These are phyloP conservation scores for Akanthomyces dipterigenus DNA, from an alignment of 2,329 filamentous ascomycete genomes.

Conservation along the genomic window DNA sequence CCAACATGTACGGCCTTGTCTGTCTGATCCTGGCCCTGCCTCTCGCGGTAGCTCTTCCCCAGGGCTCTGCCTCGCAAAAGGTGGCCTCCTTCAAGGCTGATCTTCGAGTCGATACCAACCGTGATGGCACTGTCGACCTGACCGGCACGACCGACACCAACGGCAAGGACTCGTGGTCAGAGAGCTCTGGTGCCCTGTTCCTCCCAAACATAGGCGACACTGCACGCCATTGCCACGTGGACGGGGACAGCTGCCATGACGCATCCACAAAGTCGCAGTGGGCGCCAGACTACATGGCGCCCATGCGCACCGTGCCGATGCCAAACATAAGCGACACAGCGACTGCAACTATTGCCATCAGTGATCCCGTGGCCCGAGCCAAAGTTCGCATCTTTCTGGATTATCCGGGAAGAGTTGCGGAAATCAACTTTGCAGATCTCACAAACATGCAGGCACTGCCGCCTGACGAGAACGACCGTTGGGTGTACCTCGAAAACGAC, in stretches of 20 bases:
- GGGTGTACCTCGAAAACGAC: neutral
- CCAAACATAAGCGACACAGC: neutral
- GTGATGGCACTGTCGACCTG: neutral
- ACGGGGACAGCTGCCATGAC: neutral
- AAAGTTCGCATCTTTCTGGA: neutral
- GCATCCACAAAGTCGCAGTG: neutral
- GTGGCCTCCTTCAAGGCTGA: neutral
- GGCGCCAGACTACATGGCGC: neutral
- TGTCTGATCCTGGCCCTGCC: neutral
- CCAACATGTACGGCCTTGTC: neutral
- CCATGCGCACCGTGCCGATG: neutral
- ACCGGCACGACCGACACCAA: neutral
- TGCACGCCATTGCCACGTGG: neutral
- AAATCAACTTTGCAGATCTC: too few relatives aligned
- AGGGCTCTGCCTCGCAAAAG: neutral
- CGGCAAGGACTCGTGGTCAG: neutral
- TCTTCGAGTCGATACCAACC: neutral
- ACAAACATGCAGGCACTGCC: neutral
- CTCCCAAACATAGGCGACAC: neutral
- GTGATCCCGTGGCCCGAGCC: neutral
- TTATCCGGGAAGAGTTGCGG: neutral
- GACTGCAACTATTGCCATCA: neutral
- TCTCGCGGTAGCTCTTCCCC: neutral
- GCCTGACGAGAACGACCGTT: neutral
- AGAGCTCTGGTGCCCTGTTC: neutral